These are phyloP conservation scores for Verticillium zaregamsianum DNA, from an alignment of 2,329 filamentous ascomycete genomes.

Conservation along the genomic window DNA sequence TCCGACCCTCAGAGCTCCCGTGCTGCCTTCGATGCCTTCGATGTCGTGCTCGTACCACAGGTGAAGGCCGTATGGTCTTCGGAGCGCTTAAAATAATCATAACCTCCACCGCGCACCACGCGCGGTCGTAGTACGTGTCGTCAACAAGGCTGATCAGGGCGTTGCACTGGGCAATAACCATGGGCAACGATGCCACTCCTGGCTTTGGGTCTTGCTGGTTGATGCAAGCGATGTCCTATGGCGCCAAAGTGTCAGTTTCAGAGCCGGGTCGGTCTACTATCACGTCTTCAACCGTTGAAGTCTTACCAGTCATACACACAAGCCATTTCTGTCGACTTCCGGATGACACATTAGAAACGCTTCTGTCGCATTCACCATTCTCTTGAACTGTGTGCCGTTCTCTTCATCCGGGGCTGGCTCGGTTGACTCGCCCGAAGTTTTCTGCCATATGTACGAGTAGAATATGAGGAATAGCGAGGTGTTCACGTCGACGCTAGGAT, in stretches of 20 bases:
- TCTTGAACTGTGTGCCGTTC: conserved; percentile 23
- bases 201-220: conserved; percentile 26
- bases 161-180: conserved; percentile 32
- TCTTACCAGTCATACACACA: conserved; percentile 21
- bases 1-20: conserved; percentile 3
- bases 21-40: background rate
- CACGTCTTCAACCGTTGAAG: background rate
- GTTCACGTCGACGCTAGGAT: background rate
- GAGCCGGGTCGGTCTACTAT: background rate
- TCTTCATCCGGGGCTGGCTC: conserved; percentile 22
- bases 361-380: conserved; percentile 23
- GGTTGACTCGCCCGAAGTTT: conserved; percentile 4
- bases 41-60: conserved; percentile 22
- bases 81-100: conserved; percentile 27
- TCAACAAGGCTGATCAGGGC: conserved; percentile 33
- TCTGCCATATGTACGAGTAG: conserved; percentile 29
- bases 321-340: conserved; percentile 13
- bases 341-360: conserved; percentile 20
- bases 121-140: conserved; percentile 26
- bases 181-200: conserved; percentile 28
- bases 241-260: background rate
- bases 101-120: conserved; percentile 33
- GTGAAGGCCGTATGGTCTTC: conserved; percentile 23
- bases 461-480: conserved; percentile 23
- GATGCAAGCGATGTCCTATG: conserved; percentile 29